Percentiles rank a stretch among this genome's conserved stretches.
Evolutionary conservation across 345 rosid species (phyloP).

Genomic region (Crucihimalaya himalaica): DNA sequence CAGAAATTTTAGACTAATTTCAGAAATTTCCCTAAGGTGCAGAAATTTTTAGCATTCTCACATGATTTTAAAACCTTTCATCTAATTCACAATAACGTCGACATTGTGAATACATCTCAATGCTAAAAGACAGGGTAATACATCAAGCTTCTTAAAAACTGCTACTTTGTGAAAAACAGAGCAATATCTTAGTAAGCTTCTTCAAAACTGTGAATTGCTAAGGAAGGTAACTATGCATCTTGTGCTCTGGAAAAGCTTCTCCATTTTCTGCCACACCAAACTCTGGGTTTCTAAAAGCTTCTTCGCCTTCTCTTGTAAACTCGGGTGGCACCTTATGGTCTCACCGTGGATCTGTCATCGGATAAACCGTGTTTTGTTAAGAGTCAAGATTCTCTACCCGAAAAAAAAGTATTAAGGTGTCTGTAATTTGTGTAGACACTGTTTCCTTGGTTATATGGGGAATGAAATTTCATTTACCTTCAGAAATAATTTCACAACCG

Average conservation of each 20-base stretch:
- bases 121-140: conserved; percentile 5
- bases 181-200: background rate
- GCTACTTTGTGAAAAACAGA: conserved; percentile 7
- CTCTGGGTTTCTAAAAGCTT: conserved; percentile 73
- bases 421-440: background rate
- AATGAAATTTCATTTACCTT: conserved; percentile 58
- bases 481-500: conserved; percentile 73
- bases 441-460: background rate
- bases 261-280: conserved; percentile 80
- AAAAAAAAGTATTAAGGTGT: background rate
- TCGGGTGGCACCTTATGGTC: conserved; percentile 63
- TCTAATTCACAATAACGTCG: background rate
- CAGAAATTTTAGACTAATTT: too few species aligned
- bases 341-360: conserved; percentile 82
- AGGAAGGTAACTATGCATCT: conserved; percentile 94
- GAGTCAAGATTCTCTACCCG: background rate
- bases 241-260: conserved; percentile 78
- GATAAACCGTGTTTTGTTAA: background rate
- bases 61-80: background rate
- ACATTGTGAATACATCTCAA: background rate
- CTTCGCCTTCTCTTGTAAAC: conserved; percentile 68
- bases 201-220: conserved; percentile 84
- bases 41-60: background rate
- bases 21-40: background rate
- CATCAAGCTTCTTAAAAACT: conserved; percentile 24